A percentile compares a stretch with the other conserved stretches of the same genome.
Evolutionary conservation across 2,329 filamentous ascomycete species (phyloP).

Genomic region (Mollisia scopiformis): DNA sequence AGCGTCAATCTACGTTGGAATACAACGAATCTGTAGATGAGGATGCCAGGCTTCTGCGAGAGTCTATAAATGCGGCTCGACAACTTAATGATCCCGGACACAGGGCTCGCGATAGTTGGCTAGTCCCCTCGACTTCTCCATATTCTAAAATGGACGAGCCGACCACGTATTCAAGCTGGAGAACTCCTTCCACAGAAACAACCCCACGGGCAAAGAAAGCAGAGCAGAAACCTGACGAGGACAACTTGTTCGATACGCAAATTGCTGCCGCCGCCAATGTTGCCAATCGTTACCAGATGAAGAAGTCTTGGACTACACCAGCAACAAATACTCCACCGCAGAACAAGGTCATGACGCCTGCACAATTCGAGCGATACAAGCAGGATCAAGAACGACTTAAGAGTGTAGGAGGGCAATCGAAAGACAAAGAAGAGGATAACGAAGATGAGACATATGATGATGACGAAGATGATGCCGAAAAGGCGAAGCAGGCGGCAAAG

Average conservation of each 20-base stretch:
- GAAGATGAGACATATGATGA: constrained; percentile 70
- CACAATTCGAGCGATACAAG: constrained; percentile 81
- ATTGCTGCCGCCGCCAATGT: constrained; percentile 32
- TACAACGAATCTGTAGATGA: constrained; percentile 35
- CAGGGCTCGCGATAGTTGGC: constrained; percentile 34
- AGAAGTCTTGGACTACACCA: constrained; percentile 16
- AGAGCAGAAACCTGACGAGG: constrained; percentile 25
- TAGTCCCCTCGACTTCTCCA: constrained; percentile 23
- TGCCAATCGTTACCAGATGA: constrained; percentile 33
- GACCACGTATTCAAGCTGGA: constrained; percentile 23
- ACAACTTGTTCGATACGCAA: constrained; percentile 34
- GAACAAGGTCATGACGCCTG: constrained; percentile 87
- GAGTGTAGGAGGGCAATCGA: constrained; percentile 48
- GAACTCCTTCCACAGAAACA: constrained; percentile 24
- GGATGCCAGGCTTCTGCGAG: constrained; percentile 36
- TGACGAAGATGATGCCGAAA: constrained; percentile 80
- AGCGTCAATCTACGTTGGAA: constrained; percentile 33
- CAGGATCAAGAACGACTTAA: constrained; percentile 68
- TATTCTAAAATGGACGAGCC: constrained; percentile 26
- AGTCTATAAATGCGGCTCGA: constrained; percentile 35
- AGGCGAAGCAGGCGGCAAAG: constrained; percentile 70
- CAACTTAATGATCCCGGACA: constrained; percentile 29
- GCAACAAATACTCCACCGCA: constrained; percentile 40
- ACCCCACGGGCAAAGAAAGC: constrained; percentile 30
- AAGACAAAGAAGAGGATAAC: constrained; percentile 63